Evolutionary conservation across 805 yeast species (phyloP).

Genomic region (Yamadazyma tumulicola): DNA sequence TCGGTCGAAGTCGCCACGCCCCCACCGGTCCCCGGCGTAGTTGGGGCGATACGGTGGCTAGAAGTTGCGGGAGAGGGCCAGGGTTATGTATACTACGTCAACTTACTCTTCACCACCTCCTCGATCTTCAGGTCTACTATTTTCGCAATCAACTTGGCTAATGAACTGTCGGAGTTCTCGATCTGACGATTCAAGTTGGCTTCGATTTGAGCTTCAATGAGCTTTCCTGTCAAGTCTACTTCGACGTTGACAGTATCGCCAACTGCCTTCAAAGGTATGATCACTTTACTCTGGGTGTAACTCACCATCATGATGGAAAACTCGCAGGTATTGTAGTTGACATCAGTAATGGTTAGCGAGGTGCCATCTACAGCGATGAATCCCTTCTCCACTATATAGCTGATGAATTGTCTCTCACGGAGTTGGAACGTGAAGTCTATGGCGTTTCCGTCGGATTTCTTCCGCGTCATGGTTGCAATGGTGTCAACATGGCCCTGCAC

Average conservation of each 20-base stretch:
- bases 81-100: not conserved
- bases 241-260: conserved; percentile 82
- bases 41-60: too few relatives aligned
- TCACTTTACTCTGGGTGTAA: conserved; percentile 81
- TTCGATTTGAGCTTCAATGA: conserved; percentile 81
- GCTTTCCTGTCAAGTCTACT: conserved; percentile 91
- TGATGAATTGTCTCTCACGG: conserved; percentile 56
- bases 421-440: conserved; percentile 70
- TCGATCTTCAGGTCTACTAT: conserved; percentile 31
- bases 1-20: too few relatives aligned
- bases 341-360: conserved; percentile 81
- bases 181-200: conserved; percentile 53
- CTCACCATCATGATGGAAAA: conserved; percentile 90
- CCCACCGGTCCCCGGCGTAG: too few relatives aligned
- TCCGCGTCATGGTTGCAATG: conserved; percentile 59
- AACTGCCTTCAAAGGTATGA: conserved; percentile 59
- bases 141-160: conserved; percentile 44
- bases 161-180: conserved; percentile 43
- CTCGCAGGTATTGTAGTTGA: conserved; percentile 51
- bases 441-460: conserved; percentile 67
- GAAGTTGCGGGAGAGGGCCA: conserved; percentile 1
- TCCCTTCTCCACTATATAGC: conserved; percentile 91
- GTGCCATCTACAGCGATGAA: conserved; percentile 92
- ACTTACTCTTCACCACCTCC: conserved; percentile 4
- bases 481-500: conserved; percentile 99